These are phyloP conservation scores for Panellus pusillus DNA, from an alignment of 768 basidiomycete species.

Conservation along the genomic window DNA sequence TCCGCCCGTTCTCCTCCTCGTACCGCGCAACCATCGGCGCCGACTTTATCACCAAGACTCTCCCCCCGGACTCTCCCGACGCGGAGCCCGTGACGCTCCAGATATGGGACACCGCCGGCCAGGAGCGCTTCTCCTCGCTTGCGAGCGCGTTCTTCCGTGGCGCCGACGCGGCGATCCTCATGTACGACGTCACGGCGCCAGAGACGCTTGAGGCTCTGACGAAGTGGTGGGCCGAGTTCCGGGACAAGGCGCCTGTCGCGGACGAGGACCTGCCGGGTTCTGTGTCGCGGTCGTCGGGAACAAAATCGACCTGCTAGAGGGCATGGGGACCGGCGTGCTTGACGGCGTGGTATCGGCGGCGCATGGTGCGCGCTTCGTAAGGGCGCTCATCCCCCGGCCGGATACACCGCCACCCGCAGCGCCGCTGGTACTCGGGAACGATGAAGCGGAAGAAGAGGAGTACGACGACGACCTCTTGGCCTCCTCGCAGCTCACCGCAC, in stretches of 20 bases:
- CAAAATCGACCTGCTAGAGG: slow-evolving; percentile 61
- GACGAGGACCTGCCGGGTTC: slow-evolving; percentile 57
- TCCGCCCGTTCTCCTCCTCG: slow-evolving; percentile 74
- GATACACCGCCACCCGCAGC: slow-evolving; percentile 16
- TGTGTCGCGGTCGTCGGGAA: slow-evolving; percentile 81
- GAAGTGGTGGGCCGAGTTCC: slow-evolving; percentile 83
- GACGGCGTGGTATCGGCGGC: slow-evolving; percentile 32
- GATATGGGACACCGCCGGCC: slow-evolving; percentile 74
- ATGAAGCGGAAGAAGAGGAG: neutral
- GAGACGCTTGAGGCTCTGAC: slow-evolving; percentile 57
- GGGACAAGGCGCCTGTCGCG: slow-evolving; percentile 59
- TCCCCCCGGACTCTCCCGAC: slow-evolving; percentile 55
- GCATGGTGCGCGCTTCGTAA: slow-evolving; percentile 55
- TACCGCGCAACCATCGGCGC: slow-evolving; percentile 87
- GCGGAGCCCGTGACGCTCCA: slow-evolving; percentile 47
- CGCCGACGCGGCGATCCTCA: slow-evolving; percentile 77
- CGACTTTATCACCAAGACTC: slow-evolving; percentile 80
- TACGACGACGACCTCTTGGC: slow-evolving; percentile 23
- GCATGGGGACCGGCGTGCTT: slow-evolving; percentile 23
- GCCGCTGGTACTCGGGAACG: neutral
- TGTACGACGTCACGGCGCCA: slow-evolving; percentile 76
- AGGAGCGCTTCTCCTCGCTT: slow-evolving; percentile 83
- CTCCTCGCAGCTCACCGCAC: slow-evolving; percentile 24
- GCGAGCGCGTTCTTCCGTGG: slow-evolving; percentile 84
- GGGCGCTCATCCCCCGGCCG: slow-evolving; percentile 53